Evolutionary conservation across 108 stramenopile genomes (phyloP).

Genomic region (Cyclostephanos invisitatus): DNA sequence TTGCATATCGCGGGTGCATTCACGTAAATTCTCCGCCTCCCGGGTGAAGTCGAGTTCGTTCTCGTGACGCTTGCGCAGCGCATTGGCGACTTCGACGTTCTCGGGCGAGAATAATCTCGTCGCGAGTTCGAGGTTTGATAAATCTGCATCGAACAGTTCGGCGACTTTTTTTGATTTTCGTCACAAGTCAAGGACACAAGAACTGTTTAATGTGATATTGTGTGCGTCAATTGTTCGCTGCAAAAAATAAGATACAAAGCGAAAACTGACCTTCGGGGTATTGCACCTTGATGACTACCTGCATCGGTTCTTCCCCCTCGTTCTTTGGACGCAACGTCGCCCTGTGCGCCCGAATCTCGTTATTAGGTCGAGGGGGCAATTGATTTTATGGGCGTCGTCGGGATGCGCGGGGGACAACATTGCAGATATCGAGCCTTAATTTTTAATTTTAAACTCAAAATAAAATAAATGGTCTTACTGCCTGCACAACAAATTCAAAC

Average conservation of each 20-base stretch:
- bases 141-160: slow-evolving; percentile 74
- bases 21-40: slow-evolving; percentile 75
- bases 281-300: slow-evolving; percentile 81
- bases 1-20: slow-evolving; percentile 60
- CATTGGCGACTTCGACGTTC: slow-evolving; percentile 57
- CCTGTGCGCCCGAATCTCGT: slow-evolving; percentile 71
- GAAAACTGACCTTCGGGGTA: slow-evolving; percentile 47
- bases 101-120: slow-evolving; percentile 64
- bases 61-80: slow-evolving; percentile 57
- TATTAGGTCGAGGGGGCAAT: too few relatives aligned
- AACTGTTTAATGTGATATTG: neutral
- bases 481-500: too few relatives aligned
- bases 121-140: slow-evolving; percentile 73
- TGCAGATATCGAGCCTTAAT: too few relatives aligned
- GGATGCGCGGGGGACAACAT: too few relatives aligned
- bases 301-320: slow-evolving; percentile 14
- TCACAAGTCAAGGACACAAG: neutral
- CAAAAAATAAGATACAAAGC: neutral
- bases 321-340: slow-evolving; percentile 39
- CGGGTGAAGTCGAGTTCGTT: slow-evolving; percentile 70
- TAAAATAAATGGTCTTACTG: too few relatives aligned
- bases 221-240: neutral
- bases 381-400: too few relatives aligned
- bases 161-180: slow-evolving; percentile 40
- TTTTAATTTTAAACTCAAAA: too few relatives aligned